phyloP scores from a whole-genome alignment of 805 yeast species.

The Lachancea cidri region DNA sequence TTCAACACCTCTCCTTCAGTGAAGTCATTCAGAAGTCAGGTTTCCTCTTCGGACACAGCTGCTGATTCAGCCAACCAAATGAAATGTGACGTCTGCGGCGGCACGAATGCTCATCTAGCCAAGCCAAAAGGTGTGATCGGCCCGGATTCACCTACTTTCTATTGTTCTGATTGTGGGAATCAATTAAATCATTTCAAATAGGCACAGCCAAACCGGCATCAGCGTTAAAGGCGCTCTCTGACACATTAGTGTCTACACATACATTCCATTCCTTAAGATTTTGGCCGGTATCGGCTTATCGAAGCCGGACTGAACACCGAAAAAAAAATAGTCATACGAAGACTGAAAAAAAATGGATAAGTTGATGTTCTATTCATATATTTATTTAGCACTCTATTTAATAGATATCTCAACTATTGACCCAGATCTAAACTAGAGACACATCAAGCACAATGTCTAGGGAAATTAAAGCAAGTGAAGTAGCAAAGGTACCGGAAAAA shows the following conservation, averaged over 20 bases:
- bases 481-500: conserved; percentile 22
- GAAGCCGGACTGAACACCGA: neutral
- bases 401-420: neutral
- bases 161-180: conserved; percentile 29
- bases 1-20: conserved; percentile 6
- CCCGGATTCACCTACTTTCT: conserved; percentile 14
- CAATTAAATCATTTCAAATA: conserved; percentile 23
- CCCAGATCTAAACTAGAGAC: neutral
- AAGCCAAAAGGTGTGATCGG: conserved; percentile 6
- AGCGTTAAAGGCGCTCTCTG: no score
- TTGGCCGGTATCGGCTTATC: conserved; percentile 11
- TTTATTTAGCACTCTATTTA: neutral
- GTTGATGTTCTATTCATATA: neutral
- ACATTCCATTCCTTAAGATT: neutral
- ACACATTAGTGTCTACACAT: neutral
- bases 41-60: neutral
- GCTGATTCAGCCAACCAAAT: neutral
- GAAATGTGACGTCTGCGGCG: conserved; percentile 27
- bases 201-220: no score
- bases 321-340: neutral
- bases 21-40: conserved; percentile 1
- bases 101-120: conserved; percentile 11
- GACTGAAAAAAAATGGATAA: neutral
- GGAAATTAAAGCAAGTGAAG: conserved; percentile 4
- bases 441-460: conserved; percentile 7